A percentile compares a stretch with the other conserved stretches of the same genome.
These are phyloP conservation scores for Gigaspora rosea DNA, from an alignment of 192 early-diverging fungal genomes.

Conservation along the genomic window DNA sequence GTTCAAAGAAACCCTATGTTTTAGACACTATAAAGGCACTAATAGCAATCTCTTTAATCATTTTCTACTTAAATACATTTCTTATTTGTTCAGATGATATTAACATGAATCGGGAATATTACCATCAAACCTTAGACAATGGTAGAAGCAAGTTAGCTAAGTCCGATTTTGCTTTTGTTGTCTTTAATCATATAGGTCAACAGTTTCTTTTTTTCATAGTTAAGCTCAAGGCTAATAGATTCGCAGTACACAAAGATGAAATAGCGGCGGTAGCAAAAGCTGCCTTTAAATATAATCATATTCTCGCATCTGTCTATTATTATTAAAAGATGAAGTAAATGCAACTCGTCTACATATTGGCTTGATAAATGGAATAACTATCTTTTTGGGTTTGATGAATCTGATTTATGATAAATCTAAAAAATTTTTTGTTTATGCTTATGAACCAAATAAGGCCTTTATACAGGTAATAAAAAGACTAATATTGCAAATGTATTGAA, in stretches of 20 bases:
- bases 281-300: slow-evolving; percentile 30
- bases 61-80: slow-evolving; percentile 6
- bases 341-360: slow-evolving; percentile 28
- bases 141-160: background rate
- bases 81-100: slow-evolving; percentile 7
- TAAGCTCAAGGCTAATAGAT: slow-evolving; percentile 9
- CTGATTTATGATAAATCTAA: slow-evolving; percentile 21
- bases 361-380: slow-evolving; percentile 22
- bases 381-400: slow-evolving; percentile 24
- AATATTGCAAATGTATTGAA: slow-evolving; percentile 27
- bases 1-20: too few relatives aligned
- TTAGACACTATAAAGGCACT: too few relatives aligned
- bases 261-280: slow-evolving; percentile 23
- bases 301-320: slow-evolving; percentile 25
- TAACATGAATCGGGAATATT: background rate
- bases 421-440: slow-evolving; percentile 23
- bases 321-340: slow-evolving; percentile 31
- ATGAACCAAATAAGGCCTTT: background rate
- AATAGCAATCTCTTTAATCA: too few relatives aligned
- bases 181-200: slow-evolving; percentile 5
- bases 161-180: slow-evolving; percentile 21
- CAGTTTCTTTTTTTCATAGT: slow-evolving; percentile 22
- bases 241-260: slow-evolving; percentile 22
- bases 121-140: background rate
- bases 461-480: slow-evolving; percentile 32